These are phyloP conservation scores for Trichoderma afroharzianum DNA, from an alignment of 2,329 filamentous ascomycete species.

Conservation along the genomic window DNA sequence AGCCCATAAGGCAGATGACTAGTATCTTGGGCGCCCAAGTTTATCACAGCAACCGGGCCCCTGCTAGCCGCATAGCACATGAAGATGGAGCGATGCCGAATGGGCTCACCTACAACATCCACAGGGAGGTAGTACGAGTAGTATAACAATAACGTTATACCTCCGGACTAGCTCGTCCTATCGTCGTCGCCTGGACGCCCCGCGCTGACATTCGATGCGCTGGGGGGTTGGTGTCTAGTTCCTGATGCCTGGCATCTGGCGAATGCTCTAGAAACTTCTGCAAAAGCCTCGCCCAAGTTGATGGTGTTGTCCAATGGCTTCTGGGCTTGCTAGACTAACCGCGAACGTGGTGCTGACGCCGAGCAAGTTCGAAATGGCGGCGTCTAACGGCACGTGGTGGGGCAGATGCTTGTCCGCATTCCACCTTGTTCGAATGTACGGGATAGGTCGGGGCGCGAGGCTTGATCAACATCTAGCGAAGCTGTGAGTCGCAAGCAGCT, in stretches of 20 bases:
- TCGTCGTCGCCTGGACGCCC: neutral
- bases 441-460: neutral
- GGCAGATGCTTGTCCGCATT: neutral
- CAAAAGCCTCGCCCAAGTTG: neutral
- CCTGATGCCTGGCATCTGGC: neutral
- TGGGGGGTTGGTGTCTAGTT: neutral
- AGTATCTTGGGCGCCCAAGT: neutral
- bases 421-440: neutral
- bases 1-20: neutral
- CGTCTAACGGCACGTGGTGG: neutral
- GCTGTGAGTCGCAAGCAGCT: neutral
- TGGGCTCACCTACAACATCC: neutral
- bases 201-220: neutral
- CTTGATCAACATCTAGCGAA: neutral
- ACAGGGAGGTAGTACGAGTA: neutral
- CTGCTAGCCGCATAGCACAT: neutral
- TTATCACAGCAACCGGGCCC: neutral
- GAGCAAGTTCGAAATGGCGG: neutral
- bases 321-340: neutral
- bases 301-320: neutral
- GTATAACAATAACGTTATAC: neutral
- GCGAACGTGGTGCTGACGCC: neutral
- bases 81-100: neutral
- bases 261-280: conserved; percentile 6
- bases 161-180: neutral